Percentiles rank a stretch among this genome's conserved stretches.
phyloP scores from a whole-genome alignment of 2,329 filamentous ascomycete species.

The Aspergillus sp. region DNA sequence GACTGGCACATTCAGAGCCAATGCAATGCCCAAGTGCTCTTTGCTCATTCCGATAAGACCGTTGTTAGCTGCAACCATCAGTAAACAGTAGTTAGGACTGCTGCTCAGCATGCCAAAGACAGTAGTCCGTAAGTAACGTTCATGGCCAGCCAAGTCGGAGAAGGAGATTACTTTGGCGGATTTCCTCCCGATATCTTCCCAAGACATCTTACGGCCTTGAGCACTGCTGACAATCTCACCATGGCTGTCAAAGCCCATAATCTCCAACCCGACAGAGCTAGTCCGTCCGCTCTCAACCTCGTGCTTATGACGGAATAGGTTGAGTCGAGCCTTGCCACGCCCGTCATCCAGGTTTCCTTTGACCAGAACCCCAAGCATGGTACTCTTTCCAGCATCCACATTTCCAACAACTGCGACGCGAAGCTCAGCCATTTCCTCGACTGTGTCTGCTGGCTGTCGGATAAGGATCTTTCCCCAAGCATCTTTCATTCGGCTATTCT shows the following conservation, averaged over 20 bases:
- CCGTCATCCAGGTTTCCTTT: conserved; percentile 95
- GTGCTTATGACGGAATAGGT: conserved; percentile 95
- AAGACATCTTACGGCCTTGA: conserved; percentile 81
- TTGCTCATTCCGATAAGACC: conserved; percentile 97
- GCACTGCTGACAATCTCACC: conserved; percentile 79
- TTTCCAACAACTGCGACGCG: conserved; percentile 96
- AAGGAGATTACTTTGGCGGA: conserved; percentile 96
- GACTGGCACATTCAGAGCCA: conserved; percentile 92
- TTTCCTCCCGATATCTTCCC: conserved; percentile 95
- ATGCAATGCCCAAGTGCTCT: conserved; percentile 90
- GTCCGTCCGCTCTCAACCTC: conserved; percentile 94
- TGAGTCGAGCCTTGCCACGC: conserved; percentile 86
- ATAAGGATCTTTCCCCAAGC: conserved; percentile 84
- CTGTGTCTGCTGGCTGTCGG: conserved; percentile 64
- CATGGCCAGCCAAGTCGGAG: conserved; percentile 91
- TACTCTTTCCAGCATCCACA: conserved; percentile 95
- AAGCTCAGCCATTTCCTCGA: conserved; percentile 91
- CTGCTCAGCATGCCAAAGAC: conserved; percentile 92
- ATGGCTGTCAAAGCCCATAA: conserved; percentile 89
- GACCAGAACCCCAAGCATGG: conserved; percentile 89
- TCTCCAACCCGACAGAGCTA: conserved; percentile 97
- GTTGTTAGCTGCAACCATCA: conserved; percentile 99
- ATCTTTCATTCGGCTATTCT: conserved; percentile 63
- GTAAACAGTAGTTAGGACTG: conserved; percentile 92
- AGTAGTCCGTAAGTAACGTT: conserved; percentile 89